These are phyloP conservation scores for Trapa bicornis DNA, from an alignment of 345 rosid species.

Conservation along the genomic window DNA sequence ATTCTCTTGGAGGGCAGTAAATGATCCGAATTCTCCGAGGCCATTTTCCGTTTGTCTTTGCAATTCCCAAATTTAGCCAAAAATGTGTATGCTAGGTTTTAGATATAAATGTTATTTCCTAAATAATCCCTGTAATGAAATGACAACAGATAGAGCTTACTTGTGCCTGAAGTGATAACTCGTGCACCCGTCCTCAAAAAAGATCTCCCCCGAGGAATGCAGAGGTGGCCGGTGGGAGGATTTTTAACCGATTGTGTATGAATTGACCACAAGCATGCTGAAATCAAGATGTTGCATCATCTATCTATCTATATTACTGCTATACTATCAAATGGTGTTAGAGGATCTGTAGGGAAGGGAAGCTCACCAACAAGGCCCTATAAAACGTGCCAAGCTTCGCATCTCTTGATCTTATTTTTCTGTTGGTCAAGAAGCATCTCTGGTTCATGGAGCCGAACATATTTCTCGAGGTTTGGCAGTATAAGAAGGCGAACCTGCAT, in stretches of 20 bases:
- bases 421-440: constrained; percentile 77
- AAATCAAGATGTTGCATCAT: constrained; percentile 7
- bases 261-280: constrained; percentile 76
- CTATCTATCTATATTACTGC: not conserved
- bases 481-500: constrained; percentile 56
- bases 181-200: constrained; percentile 36
- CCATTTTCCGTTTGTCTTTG: constrained; percentile 47
- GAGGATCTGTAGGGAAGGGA: constrained; percentile 7
- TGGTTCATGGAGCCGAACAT: constrained; percentile 74
- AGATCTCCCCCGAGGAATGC: constrained; percentile 34
- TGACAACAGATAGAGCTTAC: constrained; percentile 22
- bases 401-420: constrained; percentile 76
- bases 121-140: not conserved
- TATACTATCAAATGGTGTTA: not conserved
- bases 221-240: constrained; percentile 63
- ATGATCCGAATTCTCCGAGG: constrained; percentile 30
- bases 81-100: not conserved
- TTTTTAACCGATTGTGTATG: constrained; percentile 53
- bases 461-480: constrained; percentile 69
- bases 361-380: constrained; percentile 71
- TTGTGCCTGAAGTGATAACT: constrained; percentile 25
- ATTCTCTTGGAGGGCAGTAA: constrained; percentile 38
- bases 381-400: constrained; percentile 89
- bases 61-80: not conserved
- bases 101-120: not conserved